Evolutionary conservation across 2,329 filamentous ascomycete genomes (phyloP).

Genomic region (Pezicula carpinea): DNA sequence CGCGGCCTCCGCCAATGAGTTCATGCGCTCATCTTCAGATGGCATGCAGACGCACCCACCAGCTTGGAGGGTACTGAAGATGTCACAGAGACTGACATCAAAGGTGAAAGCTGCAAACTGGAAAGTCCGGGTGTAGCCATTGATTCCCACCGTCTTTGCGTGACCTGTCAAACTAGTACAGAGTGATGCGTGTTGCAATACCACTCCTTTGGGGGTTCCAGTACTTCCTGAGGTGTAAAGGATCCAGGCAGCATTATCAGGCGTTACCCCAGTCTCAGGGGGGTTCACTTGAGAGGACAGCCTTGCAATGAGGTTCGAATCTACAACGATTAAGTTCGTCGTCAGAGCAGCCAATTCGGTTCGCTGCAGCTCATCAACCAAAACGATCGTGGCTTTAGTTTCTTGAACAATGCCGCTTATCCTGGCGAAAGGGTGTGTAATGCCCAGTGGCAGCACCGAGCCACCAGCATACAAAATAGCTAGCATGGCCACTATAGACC

Average conservation of each 20-base stretch:
- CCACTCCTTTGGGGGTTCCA: slow-evolving; percentile 13
- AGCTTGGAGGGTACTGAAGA: slow-evolving; percentile 13
- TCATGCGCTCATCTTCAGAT: slow-evolving; percentile 13
- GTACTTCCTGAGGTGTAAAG: slow-evolving; percentile 15
- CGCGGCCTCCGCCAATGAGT: slow-evolving; percentile 9
- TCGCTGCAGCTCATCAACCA: slow-evolving; percentile 1
- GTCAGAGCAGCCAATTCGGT: not conserved
- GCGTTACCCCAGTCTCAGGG: not conserved
- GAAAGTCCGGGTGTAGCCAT: slow-evolving; percentile 6
- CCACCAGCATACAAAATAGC: slow-evolving; percentile 23
- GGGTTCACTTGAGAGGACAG: not conserved
- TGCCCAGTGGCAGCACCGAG: slow-evolving; percentile 11
- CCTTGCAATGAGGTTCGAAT: slow-evolving; percentile 1
- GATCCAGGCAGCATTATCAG: slow-evolving; percentile 9
- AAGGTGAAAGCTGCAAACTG: slow-evolving; percentile 15
- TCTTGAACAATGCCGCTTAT: not conserved
- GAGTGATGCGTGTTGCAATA: slow-evolving; percentile 10
- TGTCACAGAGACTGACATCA: slow-evolving; percentile 11
- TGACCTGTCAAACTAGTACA: slow-evolving; percentile 2
- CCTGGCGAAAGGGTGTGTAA: slow-evolving; percentile 1
- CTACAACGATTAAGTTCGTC: not conserved
- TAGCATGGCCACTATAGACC: slow-evolving; percentile 23
- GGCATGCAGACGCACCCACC: slow-evolving; percentile 16
- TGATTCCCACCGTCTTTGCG: slow-evolving; percentile 4
- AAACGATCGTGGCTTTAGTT: slow-evolving; percentile 1